Evolutionary conservation across 352 stramenopile genomes (phyloP).

Genomic region (Pythium aquatile): DNA sequence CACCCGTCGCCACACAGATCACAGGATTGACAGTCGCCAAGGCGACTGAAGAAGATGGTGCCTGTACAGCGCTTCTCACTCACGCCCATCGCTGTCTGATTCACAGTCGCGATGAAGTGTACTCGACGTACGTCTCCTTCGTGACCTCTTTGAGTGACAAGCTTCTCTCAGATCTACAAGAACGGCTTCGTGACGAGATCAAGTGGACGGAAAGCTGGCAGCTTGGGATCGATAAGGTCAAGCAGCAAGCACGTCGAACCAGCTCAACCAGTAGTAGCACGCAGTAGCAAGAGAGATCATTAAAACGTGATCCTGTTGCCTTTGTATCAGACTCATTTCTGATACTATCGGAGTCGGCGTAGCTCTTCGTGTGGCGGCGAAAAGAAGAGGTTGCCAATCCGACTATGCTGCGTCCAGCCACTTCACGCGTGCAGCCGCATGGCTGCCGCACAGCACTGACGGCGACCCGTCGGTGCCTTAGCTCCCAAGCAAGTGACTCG

Average conservation of each 20-base stretch:
- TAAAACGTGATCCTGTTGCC: background rate
- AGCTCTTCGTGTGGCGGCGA: background rate
- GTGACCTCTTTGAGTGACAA: slow-evolving; percentile 21
- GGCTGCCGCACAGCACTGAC: background rate
- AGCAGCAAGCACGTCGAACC: slow-evolving; percentile 3
- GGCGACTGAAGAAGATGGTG: slow-evolving; percentile 29
- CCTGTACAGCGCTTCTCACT: slow-evolving; percentile 50
- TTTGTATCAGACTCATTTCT: background rate
- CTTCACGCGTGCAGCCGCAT: background rate
- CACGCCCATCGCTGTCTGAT: slow-evolving; percentile 58
- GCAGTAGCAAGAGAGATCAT: background rate
- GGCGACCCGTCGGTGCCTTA: background rate
- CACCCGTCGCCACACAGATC: slow-evolving; percentile 4
- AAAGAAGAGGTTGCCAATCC: background rate
- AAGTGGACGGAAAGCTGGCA: slow-evolving; percentile 56
- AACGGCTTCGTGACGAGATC: slow-evolving; percentile 54
- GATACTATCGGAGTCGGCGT: background rate
- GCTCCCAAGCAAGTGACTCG: background rate
- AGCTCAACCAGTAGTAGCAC: background rate
- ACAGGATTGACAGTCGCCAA: slow-evolving; percentile 18
- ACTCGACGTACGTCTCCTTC: slow-evolving; percentile 37
- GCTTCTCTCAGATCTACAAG: slow-evolving; percentile 30
- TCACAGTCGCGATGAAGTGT: slow-evolving; percentile 39
- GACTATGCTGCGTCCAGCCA: slow-evolving; percentile 2
- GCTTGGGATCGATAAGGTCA: slow-evolving; percentile 39